These are phyloP conservation scores for Biscogniauxia sp. DNA, from an alignment of 2,329 filamentous ascomycete genomes.

Conservation along the genomic window DNA sequence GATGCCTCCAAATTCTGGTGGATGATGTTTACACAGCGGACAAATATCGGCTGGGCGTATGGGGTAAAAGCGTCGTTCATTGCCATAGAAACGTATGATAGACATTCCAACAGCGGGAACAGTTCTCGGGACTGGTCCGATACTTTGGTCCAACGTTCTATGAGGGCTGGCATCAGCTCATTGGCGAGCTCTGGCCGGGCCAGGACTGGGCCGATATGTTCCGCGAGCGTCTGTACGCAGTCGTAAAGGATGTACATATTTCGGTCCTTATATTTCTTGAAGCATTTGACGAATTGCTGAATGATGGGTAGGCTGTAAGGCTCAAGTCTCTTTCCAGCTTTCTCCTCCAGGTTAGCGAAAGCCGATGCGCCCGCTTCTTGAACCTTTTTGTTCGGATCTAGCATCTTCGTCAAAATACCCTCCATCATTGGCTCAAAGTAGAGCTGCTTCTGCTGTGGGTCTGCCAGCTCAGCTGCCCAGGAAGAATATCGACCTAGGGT, in stretches of 20 bases:
- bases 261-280: slow-evolving; percentile 92
- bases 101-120: slow-evolving; percentile 91
- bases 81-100: slow-evolving; percentile 89
- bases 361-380: slow-evolving; percentile 95
- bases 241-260: slow-evolving; percentile 99
- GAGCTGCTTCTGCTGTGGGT: slow-evolving; percentile 63
- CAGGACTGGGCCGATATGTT: slow-evolving; percentile 80
- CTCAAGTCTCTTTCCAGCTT: slow-evolving; percentile 74
- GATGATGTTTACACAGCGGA: slow-evolving; percentile 85
- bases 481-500: slow-evolving; percentile 88
- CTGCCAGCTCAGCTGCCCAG: slow-evolving; percentile 79
- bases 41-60: slow-evolving; percentile 84
- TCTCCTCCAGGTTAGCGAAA: slow-evolving; percentile 94
- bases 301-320: slow-evolving; percentile 90
- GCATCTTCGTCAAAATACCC: slow-evolving; percentile 88
- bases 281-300: slow-evolving; percentile 88
- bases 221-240: slow-evolving; percentile 93
- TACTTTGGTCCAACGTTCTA: slow-evolving; percentile 83
- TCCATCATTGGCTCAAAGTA: slow-evolving; percentile 98
- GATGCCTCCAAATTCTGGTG: slow-evolving; percentile 86
- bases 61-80: slow-evolving; percentile 79
- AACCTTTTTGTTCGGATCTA: slow-evolving; percentile 96
- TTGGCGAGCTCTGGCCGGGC: slow-evolving; percentile 78
- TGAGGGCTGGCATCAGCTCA: slow-evolving; percentile 88
- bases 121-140: slow-evolving; percentile 87